Conservation (phyloP, 208 protist genomes). For the Trichomonas gallinae region DNA sequence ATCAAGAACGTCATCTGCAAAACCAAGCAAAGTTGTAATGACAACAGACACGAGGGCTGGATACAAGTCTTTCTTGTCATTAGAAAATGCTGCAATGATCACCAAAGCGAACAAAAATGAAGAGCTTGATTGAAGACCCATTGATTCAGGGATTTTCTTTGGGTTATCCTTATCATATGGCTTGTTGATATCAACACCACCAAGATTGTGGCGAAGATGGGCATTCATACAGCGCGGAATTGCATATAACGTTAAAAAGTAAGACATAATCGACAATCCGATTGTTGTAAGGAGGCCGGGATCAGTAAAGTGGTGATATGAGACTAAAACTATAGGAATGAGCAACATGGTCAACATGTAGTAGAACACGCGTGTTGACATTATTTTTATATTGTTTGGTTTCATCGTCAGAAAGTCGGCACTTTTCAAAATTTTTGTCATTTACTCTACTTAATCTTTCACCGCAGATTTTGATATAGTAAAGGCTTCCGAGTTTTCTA, state of each 20-base stretch:
- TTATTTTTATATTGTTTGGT: not conserved
- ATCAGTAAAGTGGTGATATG: not conserved
- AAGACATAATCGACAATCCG: not conserved
- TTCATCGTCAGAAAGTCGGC: not conserved
- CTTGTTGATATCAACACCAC: constrained; percentile 12
- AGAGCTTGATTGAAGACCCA: not conserved
- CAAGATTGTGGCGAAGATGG: not conserved
- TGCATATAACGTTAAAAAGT: not conserved
- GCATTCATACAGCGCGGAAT: not conserved
- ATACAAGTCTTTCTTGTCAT: not conserved
- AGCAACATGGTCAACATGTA: not conserved
- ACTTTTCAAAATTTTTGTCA: not conserved
- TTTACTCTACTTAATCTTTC: no score
- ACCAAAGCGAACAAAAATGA: not conserved
- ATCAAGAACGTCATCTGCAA: constrained; percentile 97
- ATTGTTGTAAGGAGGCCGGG: not conserved
- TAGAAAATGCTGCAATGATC: not conserved
- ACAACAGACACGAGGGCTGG: constrained; percentile 71
- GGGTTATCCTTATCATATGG: not conserved
- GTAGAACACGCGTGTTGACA: not conserved
- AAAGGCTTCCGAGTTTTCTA: no score
- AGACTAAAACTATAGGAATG: not conserved
- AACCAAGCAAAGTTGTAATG: constrained; percentile 93
- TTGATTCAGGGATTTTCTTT: not conserved
- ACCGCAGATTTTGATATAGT: no score